phyloP scores from a whole-genome alignment of 1,284 basidiomycete species.

The Singerocomus rubriflavus region DNA sequence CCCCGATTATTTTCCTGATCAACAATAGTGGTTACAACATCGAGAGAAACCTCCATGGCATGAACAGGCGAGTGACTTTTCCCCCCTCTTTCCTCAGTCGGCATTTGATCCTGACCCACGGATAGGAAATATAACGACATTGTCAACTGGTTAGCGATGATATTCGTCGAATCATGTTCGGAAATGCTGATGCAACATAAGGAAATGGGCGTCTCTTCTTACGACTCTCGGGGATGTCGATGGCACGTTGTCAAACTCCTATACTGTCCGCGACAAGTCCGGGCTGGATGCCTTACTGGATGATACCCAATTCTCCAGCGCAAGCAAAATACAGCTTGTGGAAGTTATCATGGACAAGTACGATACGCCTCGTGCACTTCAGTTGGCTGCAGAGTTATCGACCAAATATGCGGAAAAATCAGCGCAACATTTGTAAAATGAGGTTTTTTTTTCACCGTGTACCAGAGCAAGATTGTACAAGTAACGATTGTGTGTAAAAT shows the following conservation, averaged over 20 bases:
- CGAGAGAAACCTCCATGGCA: conserved; percentile 78
- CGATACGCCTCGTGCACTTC: conserved; percentile 70
- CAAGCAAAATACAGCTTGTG: conserved; percentile 70
- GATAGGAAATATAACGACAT: conserved; percentile 72
- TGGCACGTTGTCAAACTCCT: conserved; percentile 59
- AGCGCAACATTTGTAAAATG: conserved; percentile 16
- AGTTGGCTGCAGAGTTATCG: conserved; percentile 48
- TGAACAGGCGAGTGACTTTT: conserved; percentile 34
- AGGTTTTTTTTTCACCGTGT: neutral
- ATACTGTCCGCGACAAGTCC: conserved; percentile 59
- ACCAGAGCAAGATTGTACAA: no score
- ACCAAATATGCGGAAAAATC: conserved; percentile 18
- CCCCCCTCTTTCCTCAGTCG: neutral
- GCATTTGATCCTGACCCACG: conserved; percentile 31
- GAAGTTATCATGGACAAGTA: conserved; percentile 74
- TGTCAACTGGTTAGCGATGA: conserved; percentile 49
- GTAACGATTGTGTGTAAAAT: no score
- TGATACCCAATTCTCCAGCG: conserved; percentile 53
- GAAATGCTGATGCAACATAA: conserved; percentile 16
- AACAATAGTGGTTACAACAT: conserved; percentile 92
- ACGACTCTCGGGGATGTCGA: conserved; percentile 54
- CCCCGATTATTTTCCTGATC: conserved; percentile 80
- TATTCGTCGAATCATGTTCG: neutral
- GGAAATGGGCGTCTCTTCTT: conserved; percentile 60
- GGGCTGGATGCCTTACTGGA: conserved; percentile 66